Conservation (phyloP, 345 rosid species). For the Citrus unshiu region DNA sequence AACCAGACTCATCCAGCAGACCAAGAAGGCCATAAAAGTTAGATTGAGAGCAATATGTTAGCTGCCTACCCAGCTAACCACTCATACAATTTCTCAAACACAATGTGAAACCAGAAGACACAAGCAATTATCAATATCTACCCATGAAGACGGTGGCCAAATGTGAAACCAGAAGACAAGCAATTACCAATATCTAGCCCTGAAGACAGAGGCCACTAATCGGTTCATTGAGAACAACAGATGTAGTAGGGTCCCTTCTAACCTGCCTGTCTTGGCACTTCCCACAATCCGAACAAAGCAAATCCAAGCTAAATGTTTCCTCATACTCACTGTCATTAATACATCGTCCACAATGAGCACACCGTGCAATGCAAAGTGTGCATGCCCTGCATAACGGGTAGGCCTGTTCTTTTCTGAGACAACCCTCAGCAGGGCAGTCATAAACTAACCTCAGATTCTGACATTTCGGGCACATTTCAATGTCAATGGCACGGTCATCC, state of each 20-base stretch:
- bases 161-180: not conserved
- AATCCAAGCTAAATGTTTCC: conserved; percentile 81
- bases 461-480: conserved; percentile 90
- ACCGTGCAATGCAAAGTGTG: conserved; percentile 72
- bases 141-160: conserved; percentile 33
- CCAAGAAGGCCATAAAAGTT: conserved; percentile 7
- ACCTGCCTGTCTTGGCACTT: conserved; percentile 34
- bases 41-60: not conserved
- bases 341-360: conserved; percentile 86
- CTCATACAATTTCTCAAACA: conserved; percentile 8
- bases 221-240: conserved; percentile 18
- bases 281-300: conserved; percentile 68
- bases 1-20: conserved; percentile 5
- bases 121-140: conserved; percentile 20
- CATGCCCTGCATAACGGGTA: conserved; percentile 73
- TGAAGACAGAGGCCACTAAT: conserved; percentile 21
- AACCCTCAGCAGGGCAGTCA: conserved; percentile 85
- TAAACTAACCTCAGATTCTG: conserved; percentile 68
- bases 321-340: conserved; percentile 71
- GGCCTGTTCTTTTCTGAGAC: conserved; percentile 47
- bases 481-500: conserved; percentile 71
- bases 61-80: conserved; percentile 16
- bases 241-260: conserved; percentile 15
- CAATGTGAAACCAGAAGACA: conserved; percentile 15
- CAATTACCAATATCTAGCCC: conserved; percentile 35